Evolutionary conservation across 2,329 filamentous ascomycete species (phyloP).

Genomic region (Chlorencoelia australis): DNA sequence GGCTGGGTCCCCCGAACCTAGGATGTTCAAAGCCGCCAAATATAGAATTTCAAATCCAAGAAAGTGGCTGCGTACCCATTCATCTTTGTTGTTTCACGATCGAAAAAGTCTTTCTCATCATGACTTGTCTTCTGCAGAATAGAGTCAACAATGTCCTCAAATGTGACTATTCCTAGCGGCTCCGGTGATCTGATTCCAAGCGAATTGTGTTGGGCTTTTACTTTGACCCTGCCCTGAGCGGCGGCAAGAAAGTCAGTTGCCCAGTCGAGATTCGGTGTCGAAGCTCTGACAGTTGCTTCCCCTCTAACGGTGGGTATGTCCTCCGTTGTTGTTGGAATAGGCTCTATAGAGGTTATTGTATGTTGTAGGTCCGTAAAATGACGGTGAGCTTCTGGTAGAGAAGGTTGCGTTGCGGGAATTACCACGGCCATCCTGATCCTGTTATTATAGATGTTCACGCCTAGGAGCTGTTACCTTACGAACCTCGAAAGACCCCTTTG

Average conservation of each 20-base stretch:
- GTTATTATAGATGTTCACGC: no score
- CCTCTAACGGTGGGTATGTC: slow-evolving; percentile 1
- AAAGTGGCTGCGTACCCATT: no score
- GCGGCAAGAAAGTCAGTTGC: slow-evolving; percentile 14
- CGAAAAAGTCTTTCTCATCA: slow-evolving; percentile 20
- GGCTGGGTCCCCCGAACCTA: no score
- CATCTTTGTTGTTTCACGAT: slow-evolving; percentile 8
- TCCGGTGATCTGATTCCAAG: slow-evolving; percentile 14
- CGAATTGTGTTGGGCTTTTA: slow-evolving; percentile 4
- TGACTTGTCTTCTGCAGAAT: slow-evolving; percentile 19
- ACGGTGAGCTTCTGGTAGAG: no score
- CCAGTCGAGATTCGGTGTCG: no score
- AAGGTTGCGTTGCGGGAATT: no score
- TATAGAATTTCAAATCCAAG: no score
- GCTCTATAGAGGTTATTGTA: no score
- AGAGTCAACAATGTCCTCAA: slow-evolving; percentile 21
- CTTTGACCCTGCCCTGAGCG: slow-evolving; percentile 5
- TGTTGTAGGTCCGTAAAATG: no score
- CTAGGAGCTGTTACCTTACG: no score
- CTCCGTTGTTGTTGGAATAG: slow-evolving; percentile 10
- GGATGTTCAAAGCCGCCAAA: no score
- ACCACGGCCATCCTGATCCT: slow-evolving; percentile 24
- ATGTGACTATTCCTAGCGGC: slow-evolving; percentile 23
- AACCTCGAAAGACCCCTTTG: slow-evolving; percentile 23
- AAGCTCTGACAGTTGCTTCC: no score